These are phyloP conservation scores for Pseudognaphalium luteoalbum DNA, from an alignment of 129 eudicot genomes.

Conservation along the genomic window DNA sequence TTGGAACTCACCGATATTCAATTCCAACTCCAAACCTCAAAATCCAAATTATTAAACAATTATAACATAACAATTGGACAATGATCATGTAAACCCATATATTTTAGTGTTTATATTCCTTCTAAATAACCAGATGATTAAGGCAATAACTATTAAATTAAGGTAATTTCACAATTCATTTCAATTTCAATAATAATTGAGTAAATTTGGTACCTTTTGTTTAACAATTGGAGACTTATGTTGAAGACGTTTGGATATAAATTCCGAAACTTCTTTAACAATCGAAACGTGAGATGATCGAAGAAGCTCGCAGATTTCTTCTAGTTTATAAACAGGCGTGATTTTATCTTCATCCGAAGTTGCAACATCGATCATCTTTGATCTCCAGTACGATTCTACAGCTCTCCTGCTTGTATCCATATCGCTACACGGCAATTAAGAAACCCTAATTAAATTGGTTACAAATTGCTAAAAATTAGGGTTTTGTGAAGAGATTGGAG, in stretches of 20 bases:
- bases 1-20: no score
- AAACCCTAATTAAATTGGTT: neutral
- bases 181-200: no score
- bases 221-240: slow-evolving; percentile 89
- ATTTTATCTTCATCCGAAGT: slow-evolving; percentile 96
- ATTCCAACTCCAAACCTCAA: no score
- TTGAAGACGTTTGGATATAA: slow-evolving; percentile 74
- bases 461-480: neutral
- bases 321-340: slow-evolving; percentile 87
- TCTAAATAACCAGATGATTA: no score
- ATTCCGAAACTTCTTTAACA: slow-evolving; percentile 77
- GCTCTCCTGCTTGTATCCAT: slow-evolving; percentile 99
- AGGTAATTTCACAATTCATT: no score
- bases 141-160: no score
- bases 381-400: slow-evolving; percentile 97
- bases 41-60: no score
- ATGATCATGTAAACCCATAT: no score
- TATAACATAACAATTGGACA: no score
- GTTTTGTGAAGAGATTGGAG: neutral
- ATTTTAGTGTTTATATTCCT: no score
- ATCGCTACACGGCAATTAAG: neutral
- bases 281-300: slow-evolving; percentile 74
- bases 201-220: slow-evolving; percentile 56
- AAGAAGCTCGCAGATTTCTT: slow-evolving; percentile 88
- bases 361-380: slow-evolving; percentile 76